These are phyloP conservation scores for Mortierella sp. DNA, from an alignment of 371 early-diverging fungal genomes.

Conservation along the genomic window DNA sequence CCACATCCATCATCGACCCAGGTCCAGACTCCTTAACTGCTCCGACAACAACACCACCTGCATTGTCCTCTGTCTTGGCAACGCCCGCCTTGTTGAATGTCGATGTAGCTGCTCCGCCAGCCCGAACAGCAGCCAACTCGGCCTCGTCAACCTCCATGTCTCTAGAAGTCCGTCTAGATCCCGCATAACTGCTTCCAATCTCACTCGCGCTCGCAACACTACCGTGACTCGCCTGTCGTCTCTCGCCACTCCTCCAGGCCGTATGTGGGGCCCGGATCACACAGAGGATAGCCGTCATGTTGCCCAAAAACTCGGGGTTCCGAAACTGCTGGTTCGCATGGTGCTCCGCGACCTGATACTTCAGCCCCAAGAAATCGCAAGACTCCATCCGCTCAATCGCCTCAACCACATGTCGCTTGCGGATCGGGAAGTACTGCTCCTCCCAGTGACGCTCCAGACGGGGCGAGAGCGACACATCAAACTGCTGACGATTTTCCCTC, in stretches of 20 bases:
- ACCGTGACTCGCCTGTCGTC: background rate
- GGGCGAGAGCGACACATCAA: constrained; percentile 27
- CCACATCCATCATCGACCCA: constrained; percentile 10
- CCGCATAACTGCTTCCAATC: background rate
- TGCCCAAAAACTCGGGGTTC: constrained; percentile 42
- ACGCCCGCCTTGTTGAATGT: background rate
- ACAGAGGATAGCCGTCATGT: constrained; percentile 38
- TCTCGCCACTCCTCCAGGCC: background rate
- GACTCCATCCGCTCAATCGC: constrained; percentile 45
- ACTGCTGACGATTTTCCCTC: constrained; percentile 10
- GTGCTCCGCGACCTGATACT: constrained; percentile 20
- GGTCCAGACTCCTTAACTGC: background rate
- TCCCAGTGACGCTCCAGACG: constrained; percentile 29
- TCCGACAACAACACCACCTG: background rate
- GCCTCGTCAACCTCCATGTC: constrained; percentile 31
- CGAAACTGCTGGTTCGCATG: constrained; percentile 45
- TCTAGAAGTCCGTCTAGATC: background rate
- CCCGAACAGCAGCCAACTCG: background rate
- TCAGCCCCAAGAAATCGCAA: constrained; percentile 30
- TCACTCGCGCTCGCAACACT: background rate
- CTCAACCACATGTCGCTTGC: constrained; percentile 34
- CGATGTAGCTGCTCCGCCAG: background rate
- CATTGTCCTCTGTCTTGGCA: background rate
- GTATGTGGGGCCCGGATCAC: constrained; percentile 27
- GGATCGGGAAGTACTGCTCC: constrained; percentile 43